Base-by-base conservation (phyloP, 169 alveolate genomes). In the Ichthyophthirius multifiliis region DNA sequence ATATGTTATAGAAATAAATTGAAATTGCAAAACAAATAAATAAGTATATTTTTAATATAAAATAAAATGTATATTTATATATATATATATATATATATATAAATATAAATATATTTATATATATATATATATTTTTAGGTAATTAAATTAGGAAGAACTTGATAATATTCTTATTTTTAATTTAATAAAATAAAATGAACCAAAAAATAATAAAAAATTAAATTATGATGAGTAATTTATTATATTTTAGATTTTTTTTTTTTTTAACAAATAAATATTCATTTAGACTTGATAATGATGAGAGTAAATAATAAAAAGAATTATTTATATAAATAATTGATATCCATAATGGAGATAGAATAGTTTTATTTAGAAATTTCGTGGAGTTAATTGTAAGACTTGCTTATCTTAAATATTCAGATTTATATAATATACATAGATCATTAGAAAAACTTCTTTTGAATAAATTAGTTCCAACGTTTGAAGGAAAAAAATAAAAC, bases 361-460 rank as follows among this genome's bases (percentile, higher is more conserved):
- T 82, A 6, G 47, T 86, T 27, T 37, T 86, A 30, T 76, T 75
- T 34, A 67, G 92, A 45, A 89, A 86, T 31, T 86, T 86, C 64
- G 75, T 75, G 3, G 92, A 86, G 46, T 37, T 82, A 30, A 46
- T 86, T 12, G 92, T 86, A 2, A 76, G 92, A 82, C 64, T 75
- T 31, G 55, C 87, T 15, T 82, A 55, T 23, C 64, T 86, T 43
- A 86, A 86, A 39, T 86, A 82, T 65, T 78, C 84, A 23, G 78
- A 76, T 47, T 71, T 82, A 16, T 46, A 76, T 23, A 62, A 82
- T 23, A 43, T 82, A 16, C 86, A 81, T 37, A 81, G 86, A 81
- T 65, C 82, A 1, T 30, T 81, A 9, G 86, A 81, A 20, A 71
- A 76, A 55, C 43, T 81, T n/a, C 35, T 81, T n/a, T 13, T 27